Evolutionary conservation across 1,139 yeast genomes (phyloP).

Genomic region (Pichia sp.): DNA sequence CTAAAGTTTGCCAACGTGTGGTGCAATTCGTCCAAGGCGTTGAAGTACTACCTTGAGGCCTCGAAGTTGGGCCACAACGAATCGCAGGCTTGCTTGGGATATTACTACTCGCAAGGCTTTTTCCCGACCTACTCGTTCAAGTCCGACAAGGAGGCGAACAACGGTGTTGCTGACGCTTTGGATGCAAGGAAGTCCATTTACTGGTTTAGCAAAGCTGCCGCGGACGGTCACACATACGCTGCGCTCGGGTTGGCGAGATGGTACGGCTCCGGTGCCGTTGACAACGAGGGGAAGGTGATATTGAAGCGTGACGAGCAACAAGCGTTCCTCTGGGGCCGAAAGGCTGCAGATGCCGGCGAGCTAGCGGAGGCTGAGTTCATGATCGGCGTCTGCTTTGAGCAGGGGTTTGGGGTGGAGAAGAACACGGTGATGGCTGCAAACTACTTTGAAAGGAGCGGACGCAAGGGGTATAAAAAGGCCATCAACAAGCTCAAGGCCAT

Average conservation of each 20-base stretch:
- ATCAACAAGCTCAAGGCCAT: slow-evolving; percentile 37
- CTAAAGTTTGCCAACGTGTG: slow-evolving; percentile 30
- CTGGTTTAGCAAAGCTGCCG: slow-evolving; percentile 85
- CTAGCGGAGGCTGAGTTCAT: slow-evolving; percentile 80
- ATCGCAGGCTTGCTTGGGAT: slow-evolving; percentile 83
- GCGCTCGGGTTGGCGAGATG: slow-evolving; percentile 89
- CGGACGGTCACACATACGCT: slow-evolving; percentile 76
- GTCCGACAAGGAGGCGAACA: slow-evolving; percentile 29
- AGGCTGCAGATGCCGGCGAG: slow-evolving; percentile 71
- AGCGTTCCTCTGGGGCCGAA: slow-evolving; percentile 86
- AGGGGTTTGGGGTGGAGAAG: slow-evolving; percentile 63
- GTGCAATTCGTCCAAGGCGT: slow-evolving; percentile 54
- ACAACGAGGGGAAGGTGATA: slow-evolving; percentile 44
- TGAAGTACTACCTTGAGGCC: slow-evolving; percentile 68
- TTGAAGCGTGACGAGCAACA: slow-evolving; percentile 67
- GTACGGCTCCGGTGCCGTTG: slow-evolving; percentile 73
- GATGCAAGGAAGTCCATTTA: slow-evolving; percentile 77
- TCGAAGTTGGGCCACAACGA: slow-evolving; percentile 74
- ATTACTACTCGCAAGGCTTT: slow-evolving; percentile 83
- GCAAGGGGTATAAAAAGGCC: slow-evolving; percentile 57
- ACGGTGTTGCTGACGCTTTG: slow-evolving; percentile 48
- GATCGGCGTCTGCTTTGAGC: slow-evolving; percentile 76
- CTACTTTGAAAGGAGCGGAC: slow-evolving; percentile 59
- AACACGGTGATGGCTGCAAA: slow-evolving; percentile 46
- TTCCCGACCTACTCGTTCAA: slow-evolving; percentile 32